Percentiles rank a stretch among this genome's conserved stretches.
phyloP scores from a whole-genome alignment of 2,329 filamentous ascomycete genomes.

The Peltaster fructicola region DNA sequence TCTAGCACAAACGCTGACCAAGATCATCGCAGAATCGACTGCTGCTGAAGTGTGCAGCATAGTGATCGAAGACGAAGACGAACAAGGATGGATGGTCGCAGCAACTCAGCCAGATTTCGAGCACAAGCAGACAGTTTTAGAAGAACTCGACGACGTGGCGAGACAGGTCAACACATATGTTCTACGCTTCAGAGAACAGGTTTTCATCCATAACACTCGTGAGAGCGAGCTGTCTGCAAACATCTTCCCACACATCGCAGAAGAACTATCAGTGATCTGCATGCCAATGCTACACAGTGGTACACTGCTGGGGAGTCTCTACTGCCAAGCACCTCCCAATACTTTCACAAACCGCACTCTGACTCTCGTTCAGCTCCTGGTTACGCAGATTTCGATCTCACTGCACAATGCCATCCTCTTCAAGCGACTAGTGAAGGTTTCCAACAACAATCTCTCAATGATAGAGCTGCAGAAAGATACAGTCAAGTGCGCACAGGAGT shows the following conservation, averaged over 20 bases:
- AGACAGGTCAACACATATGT: conserved; percentile 63
- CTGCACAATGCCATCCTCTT: conserved; percentile 47
- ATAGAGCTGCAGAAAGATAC: conserved; percentile 59
- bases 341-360: conserved; percentile 55
- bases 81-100: conserved; percentile 47
- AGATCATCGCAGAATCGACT: conserved; percentile 63
- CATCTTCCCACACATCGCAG: conserved; percentile 50
- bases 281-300: conserved; percentile 60
- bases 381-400: conserved; percentile 57
- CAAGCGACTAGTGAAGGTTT: conserved; percentile 56
- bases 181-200: conserved; percentile 55
- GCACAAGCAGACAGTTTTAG: conserved; percentile 43
- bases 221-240: conserved; percentile 65
- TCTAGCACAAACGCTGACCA: conserved; percentile 62
- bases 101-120: conserved; percentile 48
- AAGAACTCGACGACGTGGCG: conserved; percentile 48
- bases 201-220: conserved; percentile 57
- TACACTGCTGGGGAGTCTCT: conserved; percentile 53
- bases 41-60: conserved; percentile 59
- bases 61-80: conserved; percentile 54
- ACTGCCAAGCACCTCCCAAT: conserved; percentile 56
- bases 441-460: conserved; percentile 62
- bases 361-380: conserved; percentile 43
- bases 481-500: conserved; percentile 51
- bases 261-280: conserved; percentile 60